Percentiles rank a stretch among this genome's conserved stretches.
phyloP scores from a whole-genome alignment of 495 filamentous ascomycete genomes.

The Aspergillus affinis region DNA sequence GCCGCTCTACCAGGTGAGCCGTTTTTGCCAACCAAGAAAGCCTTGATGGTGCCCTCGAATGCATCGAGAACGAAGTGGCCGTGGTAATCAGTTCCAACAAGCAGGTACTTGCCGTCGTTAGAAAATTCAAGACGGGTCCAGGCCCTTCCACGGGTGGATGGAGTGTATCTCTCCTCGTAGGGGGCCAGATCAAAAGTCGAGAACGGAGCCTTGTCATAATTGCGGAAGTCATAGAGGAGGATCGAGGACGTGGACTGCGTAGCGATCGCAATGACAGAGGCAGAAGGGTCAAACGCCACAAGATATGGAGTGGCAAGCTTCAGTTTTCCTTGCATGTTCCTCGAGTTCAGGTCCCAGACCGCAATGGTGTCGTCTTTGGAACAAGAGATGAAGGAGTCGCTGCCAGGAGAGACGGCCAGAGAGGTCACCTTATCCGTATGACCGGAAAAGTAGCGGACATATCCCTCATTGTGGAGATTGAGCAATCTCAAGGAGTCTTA shows the following conservation, averaged over 20 bases:
- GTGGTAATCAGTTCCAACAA: slow-evolving; percentile 74
- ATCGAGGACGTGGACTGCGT: slow-evolving; percentile 73
- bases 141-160: slow-evolving; percentile 46
- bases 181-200: slow-evolving; percentile 75
- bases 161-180: slow-evolving; percentile 55
- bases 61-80: slow-evolving; percentile 91
- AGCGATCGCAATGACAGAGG: slow-evolving; percentile 85
- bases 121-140: slow-evolving; percentile 92
- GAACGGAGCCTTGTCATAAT: slow-evolving; percentile 89
- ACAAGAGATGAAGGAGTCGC: slow-evolving; percentile 89
- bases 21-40: slow-evolving; percentile 53
- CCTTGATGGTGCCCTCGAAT: slow-evolving; percentile 73
- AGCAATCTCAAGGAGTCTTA: slow-evolving; percentile 83
- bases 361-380: slow-evolving; percentile 83
- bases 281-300: slow-evolving; percentile 83
- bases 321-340: slow-evolving; percentile 73
- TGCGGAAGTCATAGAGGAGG: slow-evolving; percentile 88
- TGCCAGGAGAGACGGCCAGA: slow-evolving; percentile 61
- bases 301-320: slow-evolving; percentile 76
- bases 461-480: slow-evolving; percentile 90
- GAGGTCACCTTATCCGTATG: slow-evolving; percentile 81
- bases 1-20: slow-evolving; percentile 47
- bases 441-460: slow-evolving; percentile 91
- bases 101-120: slow-evolving; percentile 86
- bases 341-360: slow-evolving; percentile 78